Evolutionary conservation across 805 yeast genomes (phyloP).

Genomic region (Candida sonorensis): DNA sequence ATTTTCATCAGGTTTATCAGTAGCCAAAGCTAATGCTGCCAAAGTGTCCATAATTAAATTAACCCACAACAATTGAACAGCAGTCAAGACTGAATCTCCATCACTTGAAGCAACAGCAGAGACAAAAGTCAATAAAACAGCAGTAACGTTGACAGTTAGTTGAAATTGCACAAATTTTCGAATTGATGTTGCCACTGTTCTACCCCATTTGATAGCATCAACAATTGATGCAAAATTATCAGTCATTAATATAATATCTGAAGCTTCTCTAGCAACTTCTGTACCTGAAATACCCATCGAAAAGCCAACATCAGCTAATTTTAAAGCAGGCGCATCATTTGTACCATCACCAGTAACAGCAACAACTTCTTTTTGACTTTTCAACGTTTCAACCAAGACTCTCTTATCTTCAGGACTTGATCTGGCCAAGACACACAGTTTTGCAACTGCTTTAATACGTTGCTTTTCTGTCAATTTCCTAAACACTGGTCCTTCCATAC

Average conservation of each 20-base stretch:
- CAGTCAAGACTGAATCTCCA: conserved; percentile 85
- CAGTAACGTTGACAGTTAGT: conserved; percentile 92
- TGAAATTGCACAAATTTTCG: conserved; percentile 96
- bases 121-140: conserved; percentile 89
- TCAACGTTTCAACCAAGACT: conserved; percentile 73
- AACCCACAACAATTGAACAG: conserved; percentile 96
- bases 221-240: conserved; percentile 95
- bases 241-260: conserved; percentile 95
- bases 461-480: conserved; percentile 56
- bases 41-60: conserved; percentile 97
- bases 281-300: conserved; percentile 99
- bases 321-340: conserved; percentile 96
- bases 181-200: conserved; percentile 92
- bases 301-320: conserved; percentile 95
- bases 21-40: conserved; percentile 95
- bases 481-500: conserved; percentile 92
- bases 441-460: conserved; percentile 58
- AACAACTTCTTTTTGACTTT: conserved; percentile 81
- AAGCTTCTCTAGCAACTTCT: conserved; percentile 97
- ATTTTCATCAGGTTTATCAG: conserved; percentile 88
- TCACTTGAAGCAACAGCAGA: conserved; percentile 82
- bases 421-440: conserved; percentile 79
- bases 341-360: conserved; percentile 99
- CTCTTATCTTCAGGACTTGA: conserved; percentile 96
- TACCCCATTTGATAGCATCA: conserved; percentile 97